Conservation (phyloP, 2,329 filamentous ascomycete species). For the Plectosphaerella sp. region DNA sequence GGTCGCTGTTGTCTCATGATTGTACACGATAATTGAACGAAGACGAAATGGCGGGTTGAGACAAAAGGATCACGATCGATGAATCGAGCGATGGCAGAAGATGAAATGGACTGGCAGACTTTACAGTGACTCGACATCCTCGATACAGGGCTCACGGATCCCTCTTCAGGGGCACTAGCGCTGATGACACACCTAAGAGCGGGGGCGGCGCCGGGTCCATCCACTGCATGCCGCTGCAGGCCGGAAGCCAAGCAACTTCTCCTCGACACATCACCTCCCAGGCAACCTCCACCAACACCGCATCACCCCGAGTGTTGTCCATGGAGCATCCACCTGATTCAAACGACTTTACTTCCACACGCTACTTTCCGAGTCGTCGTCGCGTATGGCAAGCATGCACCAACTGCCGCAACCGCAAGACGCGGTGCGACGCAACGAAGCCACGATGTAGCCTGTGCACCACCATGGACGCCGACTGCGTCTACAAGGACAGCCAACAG, state of each 20-base stretch:
- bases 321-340: neutral
- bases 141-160: no score
- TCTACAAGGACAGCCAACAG: slow-evolving; percentile 21
- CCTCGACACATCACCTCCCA: no score
- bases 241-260: no score
- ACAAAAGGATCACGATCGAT: neutral
- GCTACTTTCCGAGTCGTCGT: slow-evolving; percentile 4
- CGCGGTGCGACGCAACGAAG: slow-evolving; percentile 21
- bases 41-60: neutral
- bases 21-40: neutral
- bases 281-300: neutral
- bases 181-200: no score
- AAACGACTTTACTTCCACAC: neutral
- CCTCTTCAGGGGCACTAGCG: no score
- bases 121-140: no score
- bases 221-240: no score
- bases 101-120: neutral
- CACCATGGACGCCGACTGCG: slow-evolving; percentile 20
- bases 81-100: neutral
- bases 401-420: slow-evolving; percentile 22
- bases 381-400: slow-evolving; percentile 20
- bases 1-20: slow-evolving; percentile 2
- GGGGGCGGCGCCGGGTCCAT: no score
- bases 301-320: neutral
- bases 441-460: slow-evolving; percentile 21